Evolutionary conservation across 1,284 basidiomycete genomes (phyloP), one percentile per base, ranked within the genome.

Genomic region (Cutaneotrichosporon dermatis): DNA sequence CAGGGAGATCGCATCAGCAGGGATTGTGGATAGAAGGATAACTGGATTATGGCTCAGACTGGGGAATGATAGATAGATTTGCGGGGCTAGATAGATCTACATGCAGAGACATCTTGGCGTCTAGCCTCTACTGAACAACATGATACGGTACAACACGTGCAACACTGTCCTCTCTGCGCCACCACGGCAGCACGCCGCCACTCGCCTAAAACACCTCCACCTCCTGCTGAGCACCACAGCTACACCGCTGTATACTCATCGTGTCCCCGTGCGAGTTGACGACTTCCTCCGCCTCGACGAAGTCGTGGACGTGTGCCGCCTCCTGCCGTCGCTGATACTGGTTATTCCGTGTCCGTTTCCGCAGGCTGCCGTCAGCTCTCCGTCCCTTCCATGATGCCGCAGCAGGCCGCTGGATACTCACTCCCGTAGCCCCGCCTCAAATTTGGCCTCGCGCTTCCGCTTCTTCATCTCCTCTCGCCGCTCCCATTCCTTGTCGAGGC

Each of bases 371-470:
- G 43, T 51, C 39, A 35, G n/a, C n/a, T n/a, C n/a, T n/a, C n/a
- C n/a, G n/a, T n/a, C n/a, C n/a, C n/a, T n/a, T n/a, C n/a, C n/a
- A n/a, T n/a, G n/a, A n/a, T n/a, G n/a, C n/a, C n/a, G n/a, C n/a
- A n/a, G n/a, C n/a, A n/a, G n/a, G n/a, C n/a, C 49, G 16, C 25
- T 10, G 15, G 15, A 11, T 0, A 74, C 76, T 67, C 66, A 78
- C 70, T 95, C 90, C 70, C 81, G 83, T 61, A 96, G 76, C 36
- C 90, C 85, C 66, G 91, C 85, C 72, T 94, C 91, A 68, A 96
- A 96, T 73, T 97, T 97, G 73, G 88, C 91, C 66, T 90, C 89
- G 79, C 92, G 89, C 79, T 92, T 91, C 67, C 88, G 87, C 70
- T 89, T 90, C 82, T 95, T 96, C 69, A 91, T 88, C 13, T 83